Percentiles rank a stretch among this genome's conserved stretches.
Evolutionary conservation across 1,284 basidiomycete genomes (phyloP).

Genomic region (Dichomitus squalens): DNA sequence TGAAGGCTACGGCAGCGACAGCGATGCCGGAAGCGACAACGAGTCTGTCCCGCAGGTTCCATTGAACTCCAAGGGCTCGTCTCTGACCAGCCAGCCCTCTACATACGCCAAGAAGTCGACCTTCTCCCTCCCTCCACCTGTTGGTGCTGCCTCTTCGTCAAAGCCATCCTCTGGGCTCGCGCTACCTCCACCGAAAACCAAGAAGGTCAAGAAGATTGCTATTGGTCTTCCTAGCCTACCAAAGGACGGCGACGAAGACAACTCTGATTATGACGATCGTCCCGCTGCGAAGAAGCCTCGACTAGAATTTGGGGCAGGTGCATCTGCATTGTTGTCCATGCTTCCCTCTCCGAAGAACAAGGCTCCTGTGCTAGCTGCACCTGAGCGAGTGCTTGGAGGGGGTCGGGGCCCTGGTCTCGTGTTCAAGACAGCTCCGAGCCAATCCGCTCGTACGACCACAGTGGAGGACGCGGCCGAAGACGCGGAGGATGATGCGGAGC

Average conservation of each 20-base stretch:
- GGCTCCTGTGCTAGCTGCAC: constrained; percentile 41
- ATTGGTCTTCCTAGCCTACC: constrained; percentile 64
- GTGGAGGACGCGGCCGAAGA: constrained; percentile 30
- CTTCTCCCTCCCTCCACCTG: constrained; percentile 40
- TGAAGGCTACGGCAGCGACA: constrained; percentile 73
- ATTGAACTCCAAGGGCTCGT: constrained; percentile 12
- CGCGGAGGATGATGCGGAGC: constrained; percentile 10
- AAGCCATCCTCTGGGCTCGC: constrained; percentile 34
- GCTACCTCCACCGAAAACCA: constrained; percentile 39
- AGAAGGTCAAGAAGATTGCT: constrained; percentile 64
- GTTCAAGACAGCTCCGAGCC: constrained; percentile 44
- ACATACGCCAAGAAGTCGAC: constrained; percentile 37
- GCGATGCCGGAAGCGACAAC: constrained; percentile 49
- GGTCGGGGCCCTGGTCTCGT: constrained; percentile 61
- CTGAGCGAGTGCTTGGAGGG: constrained; percentile 64
- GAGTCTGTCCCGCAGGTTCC: constrained; percentile 33
- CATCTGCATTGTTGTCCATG: constrained; percentile 70
- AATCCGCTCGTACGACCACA: constrained; percentile 13
- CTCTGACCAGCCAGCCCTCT: constrained; percentile 26
- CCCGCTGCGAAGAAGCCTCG: constrained; percentile 63
- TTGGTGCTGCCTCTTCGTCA: constrained; percentile 25
- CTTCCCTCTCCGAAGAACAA: constrained; percentile 74
- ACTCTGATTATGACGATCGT: constrained; percentile 35
- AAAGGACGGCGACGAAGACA: constrained; percentile 43
- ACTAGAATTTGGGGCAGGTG: constrained; percentile 55